Percentiles rank a stretch among this genome's conserved stretches.
Evolutionary conservation across 805 yeast genomes (phyloP).

Genomic region (Candida multigemmis): DNA sequence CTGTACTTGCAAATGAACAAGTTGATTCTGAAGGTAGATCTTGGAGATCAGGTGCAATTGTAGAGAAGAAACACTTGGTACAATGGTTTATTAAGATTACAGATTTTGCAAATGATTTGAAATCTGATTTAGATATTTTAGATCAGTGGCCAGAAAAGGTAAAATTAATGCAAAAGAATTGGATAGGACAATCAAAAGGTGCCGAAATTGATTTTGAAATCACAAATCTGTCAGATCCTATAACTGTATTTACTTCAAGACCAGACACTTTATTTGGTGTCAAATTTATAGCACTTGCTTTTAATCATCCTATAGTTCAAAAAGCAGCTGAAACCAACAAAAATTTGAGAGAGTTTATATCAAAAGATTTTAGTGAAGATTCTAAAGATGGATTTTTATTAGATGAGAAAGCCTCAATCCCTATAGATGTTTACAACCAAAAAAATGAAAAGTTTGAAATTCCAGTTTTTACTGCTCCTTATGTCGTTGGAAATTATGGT

Average conservation of each 20-base stretch:
- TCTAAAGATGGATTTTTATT: conserved; percentile 50
- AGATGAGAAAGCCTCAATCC: conserved; percentile 40
- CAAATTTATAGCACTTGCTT: conserved; percentile 73
- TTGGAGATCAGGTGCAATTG: conserved; percentile 96
- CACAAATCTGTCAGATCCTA: conserved; percentile 7
- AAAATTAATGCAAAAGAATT: conserved; percentile 80
- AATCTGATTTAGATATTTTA: conserved; percentile 52
- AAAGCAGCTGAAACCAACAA: conserved; percentile 27
- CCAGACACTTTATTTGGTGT: conserved; percentile 83
- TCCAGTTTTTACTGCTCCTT: conserved; percentile 87
- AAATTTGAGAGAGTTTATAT: conserved; percentile 38
- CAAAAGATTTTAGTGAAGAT: conserved; percentile 34
- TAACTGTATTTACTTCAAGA: conserved; percentile 74
- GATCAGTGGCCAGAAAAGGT: conserved; percentile 85
- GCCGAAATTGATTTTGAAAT: conserved; percentile 53
- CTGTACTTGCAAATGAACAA: conserved; percentile 93
- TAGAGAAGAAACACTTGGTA: conserved; percentile 68
- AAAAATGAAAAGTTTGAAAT: conserved; percentile 16
- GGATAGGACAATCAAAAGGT: conserved; percentile 90
- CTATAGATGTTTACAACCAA: conserved; percentile 36
- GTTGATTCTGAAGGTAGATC: conserved; percentile 86
- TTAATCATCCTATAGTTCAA: conserved; percentile 55
- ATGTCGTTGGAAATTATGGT: conserved; percentile 78
- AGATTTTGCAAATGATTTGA: conserved; percentile 60
- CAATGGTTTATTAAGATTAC: conserved; percentile 97